Evolutionary conservation across 331 rosid genomes (phyloP).

Genomic region (Telfairia occidentalis): DNA sequence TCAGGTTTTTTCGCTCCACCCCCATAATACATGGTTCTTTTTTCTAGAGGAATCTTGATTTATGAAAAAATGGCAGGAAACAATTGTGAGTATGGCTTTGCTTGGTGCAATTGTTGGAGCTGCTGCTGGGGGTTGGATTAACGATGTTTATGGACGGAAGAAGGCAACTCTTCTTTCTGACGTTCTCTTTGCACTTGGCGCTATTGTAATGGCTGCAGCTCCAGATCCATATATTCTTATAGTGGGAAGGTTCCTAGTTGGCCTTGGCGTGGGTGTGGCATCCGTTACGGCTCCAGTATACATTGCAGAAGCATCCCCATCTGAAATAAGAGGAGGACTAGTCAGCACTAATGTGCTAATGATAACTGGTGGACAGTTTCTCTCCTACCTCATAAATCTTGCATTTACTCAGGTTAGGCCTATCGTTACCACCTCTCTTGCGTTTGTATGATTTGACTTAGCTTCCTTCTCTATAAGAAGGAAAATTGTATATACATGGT

Average conservation of each 20-base stretch:
- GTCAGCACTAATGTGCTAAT: slow-evolving; percentile 43
- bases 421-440: slow-evolving; percentile 2
- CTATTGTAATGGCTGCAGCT: slow-evolving; percentile 46
- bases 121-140: slow-evolving; percentile 43
- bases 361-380: slow-evolving; percentile 44
- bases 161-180: slow-evolving; percentile 42
- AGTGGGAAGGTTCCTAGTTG: slow-evolving; percentile 34
- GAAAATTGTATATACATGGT: background rate
- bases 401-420: slow-evolving; percentile 36
- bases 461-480: background rate
- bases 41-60: slow-evolving; percentile 11
- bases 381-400: slow-evolving; percentile 40
- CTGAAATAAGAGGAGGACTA: slow-evolving; percentile 44
- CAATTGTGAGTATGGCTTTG: slow-evolving; percentile 47
- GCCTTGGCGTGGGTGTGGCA: slow-evolving; percentile 40
- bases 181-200: slow-evolving; percentile 32
- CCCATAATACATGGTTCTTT: background rate
- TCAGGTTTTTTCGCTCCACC: background rate
- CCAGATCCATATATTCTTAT: slow-evolving; percentile 43
- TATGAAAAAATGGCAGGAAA: slow-evolving; percentile 29
- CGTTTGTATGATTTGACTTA: background rate
- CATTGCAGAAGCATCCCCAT: slow-evolving; percentile 47
- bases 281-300: slow-evolving; percentile 49
- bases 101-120: slow-evolving; percentile 45
- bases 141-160: slow-evolving; percentile 37